Evolutionary conservation across 2,329 filamentous ascomycete species (phyloP), one percentile per base, ranked within the genome.

Genomic region (Colletotrichum sp.): DNA sequence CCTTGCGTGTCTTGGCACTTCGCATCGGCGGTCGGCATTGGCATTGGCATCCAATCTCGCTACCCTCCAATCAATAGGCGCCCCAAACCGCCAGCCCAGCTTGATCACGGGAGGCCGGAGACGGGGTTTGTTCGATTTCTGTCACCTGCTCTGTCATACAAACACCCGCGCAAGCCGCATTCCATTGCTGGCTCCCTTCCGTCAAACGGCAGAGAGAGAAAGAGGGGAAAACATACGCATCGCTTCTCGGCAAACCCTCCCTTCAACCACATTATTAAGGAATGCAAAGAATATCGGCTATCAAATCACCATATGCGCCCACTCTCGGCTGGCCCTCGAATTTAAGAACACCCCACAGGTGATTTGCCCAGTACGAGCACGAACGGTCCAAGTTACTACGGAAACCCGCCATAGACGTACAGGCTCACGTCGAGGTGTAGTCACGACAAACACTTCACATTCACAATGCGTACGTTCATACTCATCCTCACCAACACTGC

Each of bases 21-120:
- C 67, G 55, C 67, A 61, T 69, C 67, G 67, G 32, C 67, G 30
- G 55, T 13, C 61, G 64, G 71, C 63, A 57, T 48, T 61, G 32
- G 30, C 69, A 72, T 72, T 75, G 72, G 72, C 69, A 67, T 75
- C 69, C 68, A 65, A 74, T 66, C 67, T 32, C 58, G 30, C 34
- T 61, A 28, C 60, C 30, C 10, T 64, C 60, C 30, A 64, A 36
- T 64, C 60, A 34, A 24, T 32, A 32, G n/a, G 28, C 32, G 30
- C 30, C n/a, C 34, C 36, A 36, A 26, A 38, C n/a, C 57, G 48
- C 32, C 32, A 34, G 64, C 26, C 34, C 52, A 66, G 43, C 52
- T 58, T 68, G 66, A 68, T 68, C 48, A 68, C 48, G n/a, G 66
- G 64, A 43, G 64, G 34, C 28, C 64, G 64, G 64, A 52, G 38